Conservation (phyloP, 805 yeast genomes). For the Yarrowia sp. region DNA sequence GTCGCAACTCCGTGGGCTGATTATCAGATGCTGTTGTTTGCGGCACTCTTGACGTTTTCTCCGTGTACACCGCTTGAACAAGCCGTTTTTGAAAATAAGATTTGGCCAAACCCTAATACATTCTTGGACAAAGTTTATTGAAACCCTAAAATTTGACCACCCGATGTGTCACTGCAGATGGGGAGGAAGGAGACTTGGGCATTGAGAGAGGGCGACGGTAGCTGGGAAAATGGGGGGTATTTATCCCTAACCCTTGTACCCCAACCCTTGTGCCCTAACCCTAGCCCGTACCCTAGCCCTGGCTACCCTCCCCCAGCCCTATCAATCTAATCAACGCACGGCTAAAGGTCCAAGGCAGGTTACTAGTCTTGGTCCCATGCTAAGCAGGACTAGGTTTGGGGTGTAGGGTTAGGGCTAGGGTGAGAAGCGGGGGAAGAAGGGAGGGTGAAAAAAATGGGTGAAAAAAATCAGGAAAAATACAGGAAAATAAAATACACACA, state of each 20-base stretch:
- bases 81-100: background rate
- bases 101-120: too few species aligned
- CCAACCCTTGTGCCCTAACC: background rate
- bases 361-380: conserved; percentile 8
- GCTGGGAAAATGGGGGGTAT: too few species aligned
- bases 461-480: background rate
- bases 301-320: background rate
- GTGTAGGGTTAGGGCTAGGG: background rate
- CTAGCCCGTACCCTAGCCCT: background rate
- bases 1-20: background rate
- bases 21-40: conserved; percentile 9
- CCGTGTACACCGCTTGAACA: conserved; percentile 4
- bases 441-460: background rate
- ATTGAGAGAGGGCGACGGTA: too few species aligned
- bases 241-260: background rate
- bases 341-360: conserved; percentile 2
- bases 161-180: background rate
- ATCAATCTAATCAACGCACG: conserved; percentile 6
- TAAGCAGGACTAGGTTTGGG: background rate
- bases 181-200: too few species aligned
- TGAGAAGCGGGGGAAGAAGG: background rate
- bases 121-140: too few species aligned
- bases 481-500: background rate
- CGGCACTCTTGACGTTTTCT: background rate
- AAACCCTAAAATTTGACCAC: too few species aligned